These are phyloP conservation scores for Penicillium simplicissimum DNA, from an alignment of 495 filamentous ascomycete genomes.

Conservation along the genomic window DNA sequence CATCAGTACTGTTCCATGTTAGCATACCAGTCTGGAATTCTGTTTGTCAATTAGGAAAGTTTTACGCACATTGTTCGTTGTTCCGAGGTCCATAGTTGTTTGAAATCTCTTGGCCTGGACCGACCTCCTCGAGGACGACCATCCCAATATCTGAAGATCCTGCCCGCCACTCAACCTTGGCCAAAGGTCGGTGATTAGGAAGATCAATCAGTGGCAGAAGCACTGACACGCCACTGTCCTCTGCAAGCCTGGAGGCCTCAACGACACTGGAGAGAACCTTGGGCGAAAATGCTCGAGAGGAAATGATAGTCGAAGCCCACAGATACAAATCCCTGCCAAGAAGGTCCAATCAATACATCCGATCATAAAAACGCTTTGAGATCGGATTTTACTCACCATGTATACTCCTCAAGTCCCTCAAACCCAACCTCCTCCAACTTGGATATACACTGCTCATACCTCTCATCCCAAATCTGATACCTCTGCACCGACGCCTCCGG, in stretches of 20 bases:
- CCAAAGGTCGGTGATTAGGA: constrained; percentile 57
- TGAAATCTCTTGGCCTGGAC: constrained; percentile 54
- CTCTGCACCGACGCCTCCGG: constrained; percentile 45
- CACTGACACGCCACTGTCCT: constrained; percentile 45
- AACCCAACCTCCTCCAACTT: constrained; percentile 41
- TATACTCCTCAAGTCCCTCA: constrained; percentile 36
- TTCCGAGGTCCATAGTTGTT: constrained; percentile 72
- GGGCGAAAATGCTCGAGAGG: constrained; percentile 55
- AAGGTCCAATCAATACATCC: constrained; percentile 16
- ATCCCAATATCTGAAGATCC: constrained; percentile 48
- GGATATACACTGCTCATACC: constrained; percentile 46
- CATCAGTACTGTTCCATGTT: constrained; percentile 52
- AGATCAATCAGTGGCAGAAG: constrained; percentile 64
- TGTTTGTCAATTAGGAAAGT: background rate
- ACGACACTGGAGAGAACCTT: constrained; percentile 46
- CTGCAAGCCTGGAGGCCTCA: constrained; percentile 31
- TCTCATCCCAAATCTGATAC: constrained; percentile 46
- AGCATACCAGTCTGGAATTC: background rate
- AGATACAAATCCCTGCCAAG: constrained; percentile 58
- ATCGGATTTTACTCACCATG: constrained; percentile 40
- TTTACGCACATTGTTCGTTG: constrained; percentile 62
- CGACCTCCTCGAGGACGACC: constrained; percentile 46
- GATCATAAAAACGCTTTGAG: background rate
- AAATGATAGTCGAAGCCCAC: constrained; percentile 65
- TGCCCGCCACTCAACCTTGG: constrained; percentile 63